Evolutionary conservation across 768 basidiomycete genomes (phyloP).

Genomic region (Russula sp.): DNA sequence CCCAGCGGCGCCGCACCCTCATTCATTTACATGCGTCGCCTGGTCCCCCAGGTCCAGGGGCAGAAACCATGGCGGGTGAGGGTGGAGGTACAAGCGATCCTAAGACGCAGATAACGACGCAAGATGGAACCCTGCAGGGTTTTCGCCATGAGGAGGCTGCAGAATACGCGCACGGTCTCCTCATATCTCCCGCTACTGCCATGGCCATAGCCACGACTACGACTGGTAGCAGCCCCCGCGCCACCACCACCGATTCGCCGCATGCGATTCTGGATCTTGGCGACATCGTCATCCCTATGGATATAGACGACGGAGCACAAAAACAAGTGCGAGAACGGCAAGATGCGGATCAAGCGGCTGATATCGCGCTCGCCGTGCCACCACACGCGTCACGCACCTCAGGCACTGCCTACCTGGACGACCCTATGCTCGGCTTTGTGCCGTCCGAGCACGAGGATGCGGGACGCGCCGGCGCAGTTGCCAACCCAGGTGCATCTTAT

Average conservation of each 20-base stretch:
- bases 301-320: not conserved
- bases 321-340: not conserved
- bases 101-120: not conserved
- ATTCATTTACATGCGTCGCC: constrained; percentile 1
- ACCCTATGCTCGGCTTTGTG: constrained; percentile 15
- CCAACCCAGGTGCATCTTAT: not conserved
- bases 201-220: not conserved
- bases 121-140: no score
- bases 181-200: constrained; percentile 4
- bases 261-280: not conserved
- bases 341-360: not conserved
- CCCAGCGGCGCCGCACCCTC: not conserved
- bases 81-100: not conserved
- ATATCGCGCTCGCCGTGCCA: not conserved
- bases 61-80: not conserved
- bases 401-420: not conserved
- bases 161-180: constrained; percentile 13
- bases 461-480: not conserved
- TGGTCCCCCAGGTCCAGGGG: not conserved
- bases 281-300: no score
- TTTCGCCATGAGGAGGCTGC: constrained; percentile 12
- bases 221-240: not conserved
- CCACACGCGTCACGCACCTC: not conserved
- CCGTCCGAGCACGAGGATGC: not conserved
- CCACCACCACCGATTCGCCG: not conserved